Base-by-base conservation (phyloP, 129 eudicot genomes). In the Gnaphalium uliginosum region DNA sequence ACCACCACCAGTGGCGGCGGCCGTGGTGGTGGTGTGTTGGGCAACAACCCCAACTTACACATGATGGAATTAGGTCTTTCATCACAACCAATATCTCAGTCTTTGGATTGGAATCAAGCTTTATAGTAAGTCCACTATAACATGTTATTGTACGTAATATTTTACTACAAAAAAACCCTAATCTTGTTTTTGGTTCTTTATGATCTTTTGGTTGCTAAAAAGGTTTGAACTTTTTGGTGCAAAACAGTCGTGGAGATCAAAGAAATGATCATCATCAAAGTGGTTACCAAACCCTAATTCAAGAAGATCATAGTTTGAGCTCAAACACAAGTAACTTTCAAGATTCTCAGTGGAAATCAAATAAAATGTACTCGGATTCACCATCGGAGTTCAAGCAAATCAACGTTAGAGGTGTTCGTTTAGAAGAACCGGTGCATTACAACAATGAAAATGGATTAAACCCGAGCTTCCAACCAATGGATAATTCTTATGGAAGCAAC, bases 31-130 rank as follows among this genome's bases (percentile, higher is more conserved):
- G 77, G 75, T 9, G 62, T 72, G 54, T 37, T 79, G n/a, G 51
- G 57, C 62, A 66, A 73, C 83, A 37, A 57, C 61, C 66, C 94
- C 17, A 81, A 79, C 72, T 78, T 90, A 73, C 96, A 87, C 17
- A 74, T 89, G 84, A 85, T 89, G 93, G 92, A 90, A 2, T 83
- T 92, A 68, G 92, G 96, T 58, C 93, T 89, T 64, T 86, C 98
- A 60, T 84, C 96, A 76, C 96, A 86, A 84, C 83, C 83, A 66
- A 66, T 74, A 73, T 79, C 83, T 19, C 82, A 76, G 53, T 46
- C 85, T 1, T 76, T 87, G 85, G 93, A 89, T 65, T 92, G 98
- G 98, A 92, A 88, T 61, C 98, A 89, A 81, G 60, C 88, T 71
- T 57, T 89, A 66, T 76, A 81, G 98, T 92, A 84, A 89, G 94